These are phyloP conservation scores for Citropsis articulata DNA, from an alignment of 345 rosid species.

Conservation along the genomic window DNA sequence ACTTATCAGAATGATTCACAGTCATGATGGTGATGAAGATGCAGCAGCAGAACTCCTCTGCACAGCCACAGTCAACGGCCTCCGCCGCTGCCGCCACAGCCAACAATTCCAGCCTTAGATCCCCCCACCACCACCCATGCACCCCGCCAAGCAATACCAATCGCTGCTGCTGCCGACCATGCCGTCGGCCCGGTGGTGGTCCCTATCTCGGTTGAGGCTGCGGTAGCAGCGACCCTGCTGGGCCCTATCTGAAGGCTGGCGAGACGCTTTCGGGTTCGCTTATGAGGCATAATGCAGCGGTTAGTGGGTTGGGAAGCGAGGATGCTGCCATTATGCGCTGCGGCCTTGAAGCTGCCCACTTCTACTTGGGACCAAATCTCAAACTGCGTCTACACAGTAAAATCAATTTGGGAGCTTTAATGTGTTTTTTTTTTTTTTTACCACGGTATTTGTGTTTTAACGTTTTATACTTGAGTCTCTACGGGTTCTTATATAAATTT, in stretches of 20 bases:
- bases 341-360: constrained; percentile 71
- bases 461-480: too few relatives aligned
- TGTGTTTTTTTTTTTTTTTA: too few relatives aligned
- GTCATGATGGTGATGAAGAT: constrained; percentile 45
- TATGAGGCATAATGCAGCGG: constrained; percentile 36
- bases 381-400: too few relatives aligned
- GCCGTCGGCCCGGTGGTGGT: constrained; percentile 35
- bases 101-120: constrained; percentile 30
- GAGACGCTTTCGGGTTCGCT: constrained; percentile 62
- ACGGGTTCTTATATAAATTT: too few relatives aligned
- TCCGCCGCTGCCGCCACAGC: constrained; percentile 7
- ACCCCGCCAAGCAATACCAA: constrained; percentile 16
- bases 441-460: too few relatives aligned
- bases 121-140: constrained; percentile 27
- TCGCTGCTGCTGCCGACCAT: constrained; percentile 23
- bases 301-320: constrained; percentile 72
- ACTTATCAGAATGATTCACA: constrained; percentile 5
- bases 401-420: too few relatives aligned
- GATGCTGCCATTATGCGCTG: constrained; percentile 74
- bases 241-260: constrained; percentile 62
- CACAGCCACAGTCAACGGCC: not conserved
- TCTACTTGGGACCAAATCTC: constrained; percentile 47
- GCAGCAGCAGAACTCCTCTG: constrained; percentile 40
- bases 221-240: constrained; percentile 37
- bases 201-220: constrained; percentile 37